These are phyloP conservation scores for Colletotrichum sp. DNA, from an alignment of 2,329 filamentous ascomycete species.

Conservation along the genomic window DNA sequence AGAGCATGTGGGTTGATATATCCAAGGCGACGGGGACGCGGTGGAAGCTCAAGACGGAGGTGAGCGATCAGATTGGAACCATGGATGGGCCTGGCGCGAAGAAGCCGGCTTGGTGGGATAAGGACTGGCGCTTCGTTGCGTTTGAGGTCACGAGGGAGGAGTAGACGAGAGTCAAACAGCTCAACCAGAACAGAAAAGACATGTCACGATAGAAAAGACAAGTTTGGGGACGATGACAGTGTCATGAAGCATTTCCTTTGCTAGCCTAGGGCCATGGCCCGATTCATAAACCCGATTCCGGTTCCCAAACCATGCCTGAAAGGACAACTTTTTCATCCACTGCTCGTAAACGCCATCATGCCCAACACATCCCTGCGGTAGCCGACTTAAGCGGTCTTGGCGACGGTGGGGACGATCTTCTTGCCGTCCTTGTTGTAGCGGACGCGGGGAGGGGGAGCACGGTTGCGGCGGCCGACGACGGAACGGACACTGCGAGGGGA, in stretches of 20 bases:
- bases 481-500: slow-evolving; percentile 82
- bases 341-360: slow-evolving; percentile 1
- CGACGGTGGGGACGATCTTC: slow-evolving; percentile 90
- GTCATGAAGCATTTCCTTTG: slow-evolving; percentile 22
- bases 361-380: not conserved
- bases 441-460: slow-evolving; percentile 95
- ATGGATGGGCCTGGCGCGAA: not conserved
- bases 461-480: slow-evolving; percentile 96
- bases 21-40: slow-evolving; percentile 16
- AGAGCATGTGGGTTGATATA: slow-evolving; percentile 20
- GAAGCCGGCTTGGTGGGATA: not conserved
- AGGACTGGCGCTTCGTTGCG: not conserved
- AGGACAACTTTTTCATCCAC: slow-evolving; percentile 22
- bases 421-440: slow-evolving; percentile 99
- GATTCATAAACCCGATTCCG: slow-evolving; percentile 21
- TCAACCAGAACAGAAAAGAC: not conserved
- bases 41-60: slow-evolving; percentile 3
- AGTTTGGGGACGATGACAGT: not conserved
- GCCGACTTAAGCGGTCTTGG: slow-evolving; percentile 57
- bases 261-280: slow-evolving; percentile 21
- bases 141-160: not conserved
- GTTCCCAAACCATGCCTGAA: slow-evolving; percentile 23
- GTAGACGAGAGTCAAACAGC: not conserved
- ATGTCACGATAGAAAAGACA: not conserved
- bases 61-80: not conserved